Conservation (phyloP, 139 green algal species). For the Picochlorum sp. region DNA sequence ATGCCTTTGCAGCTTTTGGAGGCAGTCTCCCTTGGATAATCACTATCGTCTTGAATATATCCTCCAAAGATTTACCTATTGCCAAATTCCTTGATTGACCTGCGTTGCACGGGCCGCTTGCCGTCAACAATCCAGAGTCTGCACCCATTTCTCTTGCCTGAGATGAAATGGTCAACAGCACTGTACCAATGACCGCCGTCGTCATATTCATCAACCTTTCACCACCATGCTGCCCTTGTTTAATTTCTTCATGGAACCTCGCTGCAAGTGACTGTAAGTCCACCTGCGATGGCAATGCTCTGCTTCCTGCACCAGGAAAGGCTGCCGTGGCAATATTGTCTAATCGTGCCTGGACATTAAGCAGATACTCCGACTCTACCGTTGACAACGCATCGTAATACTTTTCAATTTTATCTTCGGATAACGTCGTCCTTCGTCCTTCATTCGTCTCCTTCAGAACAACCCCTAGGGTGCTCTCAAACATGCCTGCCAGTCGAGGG, state of each 20-base stretch:
- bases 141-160: slow-evolving; percentile 63
- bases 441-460: slow-evolving; percentile 57
- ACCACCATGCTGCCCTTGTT: slow-evolving; percentile 28
- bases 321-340: slow-evolving; percentile 24
- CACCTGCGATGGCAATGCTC: slow-evolving; percentile 48
- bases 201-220: slow-evolving; percentile 40
- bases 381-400: slow-evolving; percentile 25
- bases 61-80: slow-evolving; percentile 68
- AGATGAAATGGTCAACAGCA: slow-evolving; percentile 36
- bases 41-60: slow-evolving; percentile 60
- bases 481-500: slow-evolving; percentile 57
- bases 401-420: slow-evolving; percentile 27
- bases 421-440: slow-evolving; percentile 1
- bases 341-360: slow-evolving; percentile 31
- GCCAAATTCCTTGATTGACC: slow-evolving; percentile 76
- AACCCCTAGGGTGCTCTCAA: slow-evolving; percentile 58
- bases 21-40: slow-evolving; percentile 40
- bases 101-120: slow-evolving; percentile 27
- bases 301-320: slow-evolving; percentile 53
- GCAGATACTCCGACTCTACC: slow-evolving; percentile 66
- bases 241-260: slow-evolving; percentile 78
- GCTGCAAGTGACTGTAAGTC: slow-evolving; percentile 75
- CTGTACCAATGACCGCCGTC: slow-evolving; percentile 36
- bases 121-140: slow-evolving; percentile 56
- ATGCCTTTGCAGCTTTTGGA: slow-evolving; percentile 29